Base-by-base conservation (phyloP, 2,329 filamentous ascomycete species). In the Aspergillus texensis region DNA sequence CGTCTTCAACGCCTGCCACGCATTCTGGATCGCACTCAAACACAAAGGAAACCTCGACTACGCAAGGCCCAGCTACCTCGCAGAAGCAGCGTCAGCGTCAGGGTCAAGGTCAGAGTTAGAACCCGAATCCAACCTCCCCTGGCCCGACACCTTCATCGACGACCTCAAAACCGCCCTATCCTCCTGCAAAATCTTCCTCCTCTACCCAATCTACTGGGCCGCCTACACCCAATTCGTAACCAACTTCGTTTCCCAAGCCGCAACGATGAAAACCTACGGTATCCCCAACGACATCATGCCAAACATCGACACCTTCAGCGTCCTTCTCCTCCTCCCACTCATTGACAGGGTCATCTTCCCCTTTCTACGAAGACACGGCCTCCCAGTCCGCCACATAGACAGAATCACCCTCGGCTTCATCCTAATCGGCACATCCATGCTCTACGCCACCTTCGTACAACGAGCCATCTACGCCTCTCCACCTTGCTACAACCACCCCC, bases 101-200 rank as follows among this genome's bases (percentile, higher is more conserved):
- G 26, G 5, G 26, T 28, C 26, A 28, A 28, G 1, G 26, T 28
- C 32, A 34, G 41, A 52, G 28, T 91, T 8, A 57, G 21, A 26
- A 10, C 0, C 45, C 11, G 3, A 28, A 6, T 9, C 39, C 6
- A n/a, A 9, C 9, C 24, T 48, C 24, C 45, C 45, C 6, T 48
- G 45, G 45, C 1, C 12, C 14, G 45, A 48, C 24, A 8, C 45
- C 45, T 48, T 48, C 24, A 24, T 48, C 24, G 86, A 89, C 0
- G 88, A 91, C 70, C 77, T 91, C 45, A 87, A 86, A 75, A 84
- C 86, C 4, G 82, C 82, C 2, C 69, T 85, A 2, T 67, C 77
- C 72, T 88, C 88, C 16, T 91, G 88, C 80, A 88, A 88, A 70
- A 86, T 90, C 62, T 89, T 90, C 58, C 69, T 88, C 62, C 90